These are phyloP conservation scores for Trichophyton rubrum DNA, from an alignment of 2,329 filamentous ascomycete genomes.

Conservation along the genomic window DNA sequence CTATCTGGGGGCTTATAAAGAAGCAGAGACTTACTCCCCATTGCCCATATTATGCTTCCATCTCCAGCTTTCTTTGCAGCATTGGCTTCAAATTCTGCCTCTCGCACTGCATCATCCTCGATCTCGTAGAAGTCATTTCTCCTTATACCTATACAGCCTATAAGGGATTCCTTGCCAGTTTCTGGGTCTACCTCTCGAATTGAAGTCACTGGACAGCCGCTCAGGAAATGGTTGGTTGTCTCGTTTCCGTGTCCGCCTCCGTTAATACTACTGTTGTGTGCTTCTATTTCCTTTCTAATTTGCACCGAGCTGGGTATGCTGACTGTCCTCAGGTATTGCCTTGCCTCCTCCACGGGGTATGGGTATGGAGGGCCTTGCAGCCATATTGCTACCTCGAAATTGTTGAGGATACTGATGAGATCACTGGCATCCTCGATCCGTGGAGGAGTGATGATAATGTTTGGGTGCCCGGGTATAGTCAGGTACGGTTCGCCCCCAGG, in stretches of 20 bases:
- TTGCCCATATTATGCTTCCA: constrained; percentile 6
- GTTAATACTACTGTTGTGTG: not conserved
- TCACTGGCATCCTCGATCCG: not conserved
- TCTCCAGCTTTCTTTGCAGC: constrained; percentile 6
- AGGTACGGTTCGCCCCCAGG: constrained; percentile 9
- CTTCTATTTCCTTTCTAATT: not conserved
- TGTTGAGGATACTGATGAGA: not conserved
- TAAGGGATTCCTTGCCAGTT: constrained; percentile 5
- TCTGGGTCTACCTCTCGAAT: constrained; percentile 7
- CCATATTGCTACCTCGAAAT: constrained; percentile 6
- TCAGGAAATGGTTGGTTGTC: not conserved
- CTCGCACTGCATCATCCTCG: constrained; percentile 4
- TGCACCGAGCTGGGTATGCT: not conserved
- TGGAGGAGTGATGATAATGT: constrained; percentile 9
- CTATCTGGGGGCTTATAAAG: not conserved
- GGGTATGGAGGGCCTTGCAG: constrained; percentile 7
- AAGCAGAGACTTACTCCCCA: constrained; percentile 7
- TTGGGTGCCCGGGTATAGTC: not conserved
- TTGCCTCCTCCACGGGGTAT: constrained; percentile 5
- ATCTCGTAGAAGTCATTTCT: constrained; percentile 6
- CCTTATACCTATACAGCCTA: constrained; percentile 3
- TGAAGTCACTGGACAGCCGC: constrained; percentile 4
- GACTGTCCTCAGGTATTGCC: not conserved
- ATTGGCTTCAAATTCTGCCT: not conserved
- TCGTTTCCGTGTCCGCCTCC: not conserved